Evolutionary conservation across 495 filamentous ascomycete genomes (phyloP), one percentile per base, ranked within the genome.

Genomic region (Aspergillus bridgeri): DNA sequence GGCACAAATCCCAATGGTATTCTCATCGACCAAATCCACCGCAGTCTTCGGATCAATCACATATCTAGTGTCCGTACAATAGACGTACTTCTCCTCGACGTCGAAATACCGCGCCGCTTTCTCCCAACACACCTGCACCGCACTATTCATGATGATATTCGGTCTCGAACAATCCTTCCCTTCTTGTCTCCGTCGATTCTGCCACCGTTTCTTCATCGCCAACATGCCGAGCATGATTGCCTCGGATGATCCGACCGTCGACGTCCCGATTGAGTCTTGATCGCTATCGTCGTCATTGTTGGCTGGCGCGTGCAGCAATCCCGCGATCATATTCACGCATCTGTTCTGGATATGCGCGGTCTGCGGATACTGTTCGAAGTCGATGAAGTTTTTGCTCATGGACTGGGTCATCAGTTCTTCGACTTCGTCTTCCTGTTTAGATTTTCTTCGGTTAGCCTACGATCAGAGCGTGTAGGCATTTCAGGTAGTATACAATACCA

Each of bases 41-140:
- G 90, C 88, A 75, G 92, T 75, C 64, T 86, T 75, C 8, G 92
- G 92, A 71, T 96, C 92, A 66, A 96, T 92, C 43, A 94, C 89
- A 64, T 84, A 96, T 58, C 92, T 86, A 6, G 87, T 82, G 17
- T 82, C 75, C 1, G 88, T 91, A 74, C 91, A 96, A 75, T 86
- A 94, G 53, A 92, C 89, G 55, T 89, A 89, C 67, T 86, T 87
- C 78, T 96, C 91, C 67, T 96, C 91, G 47, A 95, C 80, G 60
- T 96, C 92, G 63, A 96, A 95, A 76, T 96, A 96, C 24, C 92
- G 81, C 15, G 90, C 87, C 0, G 92, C 92, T 74, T 96, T 96
- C 76, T 96, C 91, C 91, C 91, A 96, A 81, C 90, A 95, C 19
- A 96, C 92, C 76, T 96, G 92, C 0, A 96, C 92, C 23, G 92